phyloP scores from a whole-genome alignment of 1,284 basidiomycete species.

The Ceraceosorus guamensis region DNA sequence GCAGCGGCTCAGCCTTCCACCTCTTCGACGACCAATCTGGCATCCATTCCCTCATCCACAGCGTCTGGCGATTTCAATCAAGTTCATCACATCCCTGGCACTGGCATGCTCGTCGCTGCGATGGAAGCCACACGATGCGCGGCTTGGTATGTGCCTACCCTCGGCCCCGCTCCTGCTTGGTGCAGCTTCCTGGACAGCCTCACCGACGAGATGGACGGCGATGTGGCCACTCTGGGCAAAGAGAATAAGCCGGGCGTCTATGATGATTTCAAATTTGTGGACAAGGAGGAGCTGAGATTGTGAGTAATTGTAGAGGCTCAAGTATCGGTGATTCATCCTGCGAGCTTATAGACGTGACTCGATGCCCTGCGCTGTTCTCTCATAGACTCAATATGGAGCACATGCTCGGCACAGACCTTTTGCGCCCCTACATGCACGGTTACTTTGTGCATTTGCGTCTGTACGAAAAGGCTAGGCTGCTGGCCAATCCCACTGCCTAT shows the following conservation, averaged over 20 bases:
- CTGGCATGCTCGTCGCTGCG: slow-evolving; percentile 42
- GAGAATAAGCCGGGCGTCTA: slow-evolving; percentile 64
- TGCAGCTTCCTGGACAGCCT: slow-evolving; percentile 95
- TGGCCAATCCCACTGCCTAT: slow-evolving; percentile 92
- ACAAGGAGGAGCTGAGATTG: slow-evolving; percentile 70
- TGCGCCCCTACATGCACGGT: slow-evolving; percentile 99
- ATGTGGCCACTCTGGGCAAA: slow-evolving; percentile 58
- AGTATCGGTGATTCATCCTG: too few relatives aligned
- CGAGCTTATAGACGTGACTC: not conserved
- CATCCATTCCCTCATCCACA: slow-evolving; percentile 80
- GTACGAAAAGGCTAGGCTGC: slow-evolving; percentile 89
- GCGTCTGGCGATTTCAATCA: slow-evolving; percentile 66
- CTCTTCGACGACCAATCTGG: too few relatives aligned
- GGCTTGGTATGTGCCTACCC: slow-evolving; percentile 72
- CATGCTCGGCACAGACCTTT: slow-evolving; percentile 82
- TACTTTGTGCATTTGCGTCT: slow-evolving; percentile 93
- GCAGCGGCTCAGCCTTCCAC: too few relatives aligned
- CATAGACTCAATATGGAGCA: slow-evolving; percentile 66
- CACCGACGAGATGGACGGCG: slow-evolving; percentile 70
- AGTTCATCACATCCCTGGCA: slow-evolving; percentile 43
- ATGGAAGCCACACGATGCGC: slow-evolving; percentile 46
- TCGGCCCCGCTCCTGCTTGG: slow-evolving; percentile 94
- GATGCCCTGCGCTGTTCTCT: not conserved
- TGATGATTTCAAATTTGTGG: slow-evolving; percentile 96
- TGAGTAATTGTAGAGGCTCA: too few relatives aligned